Evolutionary conservation across 2,329 filamentous ascomycete species (phyloP).

Genomic region (Scytalidium lignicola): DNA sequence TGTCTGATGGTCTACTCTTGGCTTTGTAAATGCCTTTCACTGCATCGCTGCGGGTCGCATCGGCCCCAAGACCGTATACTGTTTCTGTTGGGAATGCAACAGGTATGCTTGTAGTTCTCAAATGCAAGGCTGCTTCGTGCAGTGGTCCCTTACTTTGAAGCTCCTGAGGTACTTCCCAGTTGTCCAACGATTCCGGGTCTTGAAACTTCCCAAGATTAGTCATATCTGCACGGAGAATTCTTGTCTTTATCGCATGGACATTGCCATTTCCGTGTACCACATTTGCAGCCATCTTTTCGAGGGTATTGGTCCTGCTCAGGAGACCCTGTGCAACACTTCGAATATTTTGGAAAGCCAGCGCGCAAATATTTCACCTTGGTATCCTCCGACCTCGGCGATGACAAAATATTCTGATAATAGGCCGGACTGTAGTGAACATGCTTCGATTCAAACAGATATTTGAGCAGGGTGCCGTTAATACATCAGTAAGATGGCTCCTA

Average conservation of each 20-base stretch:
- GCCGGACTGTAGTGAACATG: conserved; percentile 2
- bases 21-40: conserved; percentile 89
- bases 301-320: conserved; percentile 6
- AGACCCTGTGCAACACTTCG: conserved; percentile 6
- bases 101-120: conserved; percentile 41
- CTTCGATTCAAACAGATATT: neutral
- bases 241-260: conserved; percentile 12
- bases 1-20: conserved; percentile 88
- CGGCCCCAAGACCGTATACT: conserved; percentile 94
- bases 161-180: conserved; percentile 19
- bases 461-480: neutral
- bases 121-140: conserved; percentile 20
- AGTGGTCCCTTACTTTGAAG: conserved; percentile 12
- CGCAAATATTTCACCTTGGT: conserved; percentile 15
- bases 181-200: conserved; percentile 18
- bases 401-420: conserved; percentile 1
- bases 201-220: conserved; percentile 19
- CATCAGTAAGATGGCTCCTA: neutral
- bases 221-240: conserved; percentile 17
- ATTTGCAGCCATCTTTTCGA: conserved; percentile 16
- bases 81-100: conserved; percentile 98
- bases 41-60: conserved; percentile 78
- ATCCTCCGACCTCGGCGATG: conserved; percentile 25
- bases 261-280: conserved; percentile 6
- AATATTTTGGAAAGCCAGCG: conserved; percentile 14